Base-by-base conservation (phyloP, 805 yeast species). In the Candida manassasensis region DNA sequence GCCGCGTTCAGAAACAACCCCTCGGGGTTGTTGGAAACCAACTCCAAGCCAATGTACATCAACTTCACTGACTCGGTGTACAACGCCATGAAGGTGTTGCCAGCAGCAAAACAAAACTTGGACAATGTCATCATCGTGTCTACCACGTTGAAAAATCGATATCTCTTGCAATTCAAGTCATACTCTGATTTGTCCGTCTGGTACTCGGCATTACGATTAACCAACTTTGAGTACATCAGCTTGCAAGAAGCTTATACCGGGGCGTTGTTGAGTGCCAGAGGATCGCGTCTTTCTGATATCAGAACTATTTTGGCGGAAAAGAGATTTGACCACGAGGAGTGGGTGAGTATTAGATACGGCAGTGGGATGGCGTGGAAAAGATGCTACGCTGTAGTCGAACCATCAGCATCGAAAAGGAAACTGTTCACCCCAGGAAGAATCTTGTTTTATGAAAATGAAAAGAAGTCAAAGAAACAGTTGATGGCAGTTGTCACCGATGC, bases 341-440 rank as follows among this genome's bases (percentile, higher is more conserved):
- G 96, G 97, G 88, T 84, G 28, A 75, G 88, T 55, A 95, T 93
- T 12, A 71, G 97, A 45, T 93, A 90, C 58, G 97, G 98, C 13
- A 76, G 93, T 7, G 98, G 98, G 16, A 86, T 87, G 95, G 96
- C 97, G 1, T 93, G 97, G 97, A 84, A 81, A 53, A 73, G 95
- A 40, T 90, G 96, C 53, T 93, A 76, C 65, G 90, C 95, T 3
- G 96, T 89, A 8, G 75, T 90, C 38, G 84, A 84, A 46, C 89
- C 89, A 45, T 64, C 88, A 48, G 44, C 65, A 25, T 52, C 71
- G 49, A 79, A 66, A 53, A 61, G 50, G 55, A 74, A 61, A 57
- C 60, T 49, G 44, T 71, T 57, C 46, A 67, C 41, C 44, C 67
- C 74, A 10, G 96, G 96, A 19, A 71, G 79, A 46, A 77, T 87